phyloP scores from a whole-genome alignment of 495 filamentous ascomycete genomes.

The Penicillium diatomitis region DNA sequence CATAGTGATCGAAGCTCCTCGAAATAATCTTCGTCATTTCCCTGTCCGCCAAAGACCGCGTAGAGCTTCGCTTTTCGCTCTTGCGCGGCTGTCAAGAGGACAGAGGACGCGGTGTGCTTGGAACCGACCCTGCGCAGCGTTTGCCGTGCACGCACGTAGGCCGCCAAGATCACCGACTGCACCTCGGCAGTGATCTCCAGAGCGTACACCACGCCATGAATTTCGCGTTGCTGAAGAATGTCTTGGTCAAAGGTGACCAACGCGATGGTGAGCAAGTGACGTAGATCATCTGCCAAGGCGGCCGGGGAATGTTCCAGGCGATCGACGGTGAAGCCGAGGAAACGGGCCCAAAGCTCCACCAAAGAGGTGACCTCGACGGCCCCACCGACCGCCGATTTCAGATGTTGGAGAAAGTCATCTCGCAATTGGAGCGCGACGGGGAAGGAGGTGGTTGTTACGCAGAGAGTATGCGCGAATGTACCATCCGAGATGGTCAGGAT shows the following conservation, averaged over 20 bases:
- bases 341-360: slow-evolving; percentile 7
- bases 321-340: slow-evolving; percentile 5
- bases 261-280: background rate
- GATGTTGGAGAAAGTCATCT: slow-evolving; percentile 7
- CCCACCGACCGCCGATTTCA: slow-evolving; percentile 3
- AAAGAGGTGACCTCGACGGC: slow-evolving; percentile 1
- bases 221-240: slow-evolving; percentile 3
- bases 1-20: slow-evolving; percentile 89
- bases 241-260: background rate
- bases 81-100: background rate
- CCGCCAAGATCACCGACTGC: slow-evolving; percentile 15
- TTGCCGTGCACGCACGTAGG: slow-evolving; percentile 5
- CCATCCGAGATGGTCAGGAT: slow-evolving; percentile 4
- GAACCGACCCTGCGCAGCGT: background rate
- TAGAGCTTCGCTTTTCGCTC: slow-evolving; percentile 41
- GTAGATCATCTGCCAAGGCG: background rate
- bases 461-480: slow-evolving; percentile 2
- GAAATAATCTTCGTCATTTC: slow-evolving; percentile 98
- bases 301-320: background rate
- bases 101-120: background rate
- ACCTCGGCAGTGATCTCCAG: background rate
- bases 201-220: slow-evolving; percentile 2
- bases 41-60: slow-evolving; percentile 91
- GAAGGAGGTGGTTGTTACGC: slow-evolving; percentile 1
- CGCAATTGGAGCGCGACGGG: slow-evolving; percentile 3